Base-by-base conservation (phyloP, 768 basidiomycete species). In the Leucocoprinus leucothites region DNA sequence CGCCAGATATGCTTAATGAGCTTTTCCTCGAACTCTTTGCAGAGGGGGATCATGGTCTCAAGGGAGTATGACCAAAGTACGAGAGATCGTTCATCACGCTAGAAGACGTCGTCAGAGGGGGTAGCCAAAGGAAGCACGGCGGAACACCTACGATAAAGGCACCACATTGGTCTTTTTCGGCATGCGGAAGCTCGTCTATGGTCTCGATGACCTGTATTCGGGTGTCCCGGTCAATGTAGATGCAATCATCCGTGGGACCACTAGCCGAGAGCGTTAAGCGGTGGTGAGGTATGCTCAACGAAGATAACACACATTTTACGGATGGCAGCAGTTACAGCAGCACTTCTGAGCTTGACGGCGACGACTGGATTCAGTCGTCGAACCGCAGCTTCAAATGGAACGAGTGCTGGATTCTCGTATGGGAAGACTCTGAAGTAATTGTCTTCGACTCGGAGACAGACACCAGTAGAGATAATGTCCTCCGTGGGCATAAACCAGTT, bases 81-180 rank as follows among this genome's bases (percentile, higher is more conserved):
- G n/a, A 94, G 81, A 13, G 87, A 83, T 14, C 82, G 77, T 62
- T 92, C 89, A 67, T 87, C 82, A 16, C 90, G 83, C 76, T 78
- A 46, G 25, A 54, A 48, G 31, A 8, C 25, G 24, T 31, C 19
- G 48, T 25, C n/a, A 38, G 11, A 24, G 24, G 25, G 35, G 18
- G 16, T 44, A 22, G 1, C n/a, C 41, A 22, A 41, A 9, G 6
- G 40, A 48, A 41, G 18, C 7, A 42, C 24, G 48, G 22, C n/a
- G 19, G 28, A 36, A 40, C 42, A 69, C 73, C 50, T 64, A 77
- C 77, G 50, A 92, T 82, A 62, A 94, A 94, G 1, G 92, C 92
- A 16, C 86, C 91, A 46, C 88, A 91, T 61, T 93, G 91, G 51
- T 94, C 91, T 72, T 92, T 93, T 65, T 94, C 89, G 3, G 91